These are phyloP conservation scores for Purshia tridentata DNA, from an alignment of 306 rosid genomes.

Conservation along the genomic window DNA sequence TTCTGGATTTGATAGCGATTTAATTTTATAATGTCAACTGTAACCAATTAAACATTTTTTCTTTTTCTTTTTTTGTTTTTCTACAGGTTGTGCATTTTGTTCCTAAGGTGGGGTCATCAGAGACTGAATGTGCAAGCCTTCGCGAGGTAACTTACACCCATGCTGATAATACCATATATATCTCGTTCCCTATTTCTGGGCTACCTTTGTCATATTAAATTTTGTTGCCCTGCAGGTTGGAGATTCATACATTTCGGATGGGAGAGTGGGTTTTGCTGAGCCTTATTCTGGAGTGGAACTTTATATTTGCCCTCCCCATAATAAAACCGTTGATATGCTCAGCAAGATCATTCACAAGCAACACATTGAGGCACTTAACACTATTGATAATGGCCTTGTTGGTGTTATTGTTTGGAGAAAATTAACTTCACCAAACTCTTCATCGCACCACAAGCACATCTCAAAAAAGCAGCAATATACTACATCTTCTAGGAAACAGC, in stretches of 20 bases:
- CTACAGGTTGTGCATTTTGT: conserved; percentile 78
- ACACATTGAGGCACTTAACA: conserved; percentile 71
- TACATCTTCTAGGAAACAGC: conserved; percentile 62
- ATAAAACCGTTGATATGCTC: conserved; percentile 74
- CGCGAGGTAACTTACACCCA: conserved; percentile 52
- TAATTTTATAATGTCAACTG: too few species aligned
- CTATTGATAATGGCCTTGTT: conserved; percentile 87
- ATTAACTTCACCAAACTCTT: conserved; percentile 73
- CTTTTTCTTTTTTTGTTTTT: not conserved
- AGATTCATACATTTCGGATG: conserved; percentile 72
- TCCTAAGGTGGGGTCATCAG: conserved; percentile 46
- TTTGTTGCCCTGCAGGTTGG: conserved; percentile 49
- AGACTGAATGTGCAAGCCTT: conserved; percentile 47
- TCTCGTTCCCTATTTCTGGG: not conserved
- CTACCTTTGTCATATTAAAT: not conserved
- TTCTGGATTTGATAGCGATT: too few species aligned
- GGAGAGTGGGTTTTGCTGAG: conserved; percentile 92
- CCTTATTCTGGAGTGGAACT: conserved; percentile 81
- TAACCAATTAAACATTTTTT: too few species aligned
- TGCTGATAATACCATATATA: not conserved
- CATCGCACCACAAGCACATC: conserved; percentile 72
- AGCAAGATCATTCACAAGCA: conserved; percentile 70
- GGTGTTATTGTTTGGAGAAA: conserved; percentile 99
- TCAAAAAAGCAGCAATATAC: conserved; percentile 58
- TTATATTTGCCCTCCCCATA: conserved; percentile 90